Evolutionary conservation across 345 rosid genomes (phyloP).

Genomic region (Gossypium herbaceum): DNA sequence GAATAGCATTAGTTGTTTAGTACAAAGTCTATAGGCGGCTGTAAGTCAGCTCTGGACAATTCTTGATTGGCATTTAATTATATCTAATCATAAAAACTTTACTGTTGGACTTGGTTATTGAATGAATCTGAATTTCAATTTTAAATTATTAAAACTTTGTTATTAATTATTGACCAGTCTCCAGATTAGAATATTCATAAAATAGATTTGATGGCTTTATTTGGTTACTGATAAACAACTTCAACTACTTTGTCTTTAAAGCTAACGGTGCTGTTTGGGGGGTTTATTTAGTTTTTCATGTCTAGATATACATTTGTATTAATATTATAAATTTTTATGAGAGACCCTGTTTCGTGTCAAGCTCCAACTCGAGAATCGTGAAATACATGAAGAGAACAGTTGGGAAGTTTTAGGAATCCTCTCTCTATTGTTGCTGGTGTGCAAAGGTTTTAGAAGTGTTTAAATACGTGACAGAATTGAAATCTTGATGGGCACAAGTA

Average conservation of each 20-base stretch:
- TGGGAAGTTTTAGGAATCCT: neutral
- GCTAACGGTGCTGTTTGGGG: neutral
- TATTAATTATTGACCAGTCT: neutral
- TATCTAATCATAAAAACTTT: neutral
- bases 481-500: conserved; percentile 1
- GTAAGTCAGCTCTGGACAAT: neutral
- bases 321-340: neutral
- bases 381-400: conserved; percentile 8
- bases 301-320: neutral
- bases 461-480: neutral
- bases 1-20: neutral
- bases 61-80: neutral
- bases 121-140: neutral
- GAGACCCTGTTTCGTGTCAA: neutral
- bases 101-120: neutral
- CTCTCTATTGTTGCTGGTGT: neutral
- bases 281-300: neutral
- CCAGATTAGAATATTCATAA: neutral
- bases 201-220: neutral
- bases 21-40: neutral
- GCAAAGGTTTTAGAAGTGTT: neutral
- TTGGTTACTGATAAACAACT: neutral
- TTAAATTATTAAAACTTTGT: neutral
- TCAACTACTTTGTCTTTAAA: conserved; percentile 5
- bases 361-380: conserved; percentile 2